Conservation (phyloP, 1,284 basidiomycete species). For the Tilletia setariae region DNA sequence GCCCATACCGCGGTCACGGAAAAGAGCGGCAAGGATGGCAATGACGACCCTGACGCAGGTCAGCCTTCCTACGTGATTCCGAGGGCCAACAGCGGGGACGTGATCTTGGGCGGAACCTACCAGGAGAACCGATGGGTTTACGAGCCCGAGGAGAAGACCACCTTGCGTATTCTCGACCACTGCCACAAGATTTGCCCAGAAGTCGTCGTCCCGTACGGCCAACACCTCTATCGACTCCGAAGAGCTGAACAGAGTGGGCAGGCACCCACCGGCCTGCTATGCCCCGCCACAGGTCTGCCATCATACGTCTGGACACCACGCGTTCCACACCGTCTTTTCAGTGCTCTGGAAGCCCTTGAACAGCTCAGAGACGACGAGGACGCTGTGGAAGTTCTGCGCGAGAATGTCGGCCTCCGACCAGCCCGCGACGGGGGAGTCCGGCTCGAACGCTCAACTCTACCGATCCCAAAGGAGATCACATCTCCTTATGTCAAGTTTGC, state of each 20-base stretch:
- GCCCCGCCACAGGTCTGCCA: not conserved
- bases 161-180: not conserved
- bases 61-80: slow-evolving; percentile 61
- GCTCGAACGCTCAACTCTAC: slow-evolving; percentile 20
- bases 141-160: not conserved
- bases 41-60: slow-evolving; percentile 41
- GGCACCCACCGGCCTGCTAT: not conserved
- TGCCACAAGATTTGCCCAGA: slow-evolving; percentile 13
- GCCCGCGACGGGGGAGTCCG: slow-evolving; percentile 33
- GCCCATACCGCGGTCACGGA: not conserved
- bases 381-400: slow-evolving; percentile 25
- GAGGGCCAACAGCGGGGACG: slow-evolving; percentile 58
- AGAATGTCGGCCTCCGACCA: slow-evolving; percentile 41
- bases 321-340: not conserved
- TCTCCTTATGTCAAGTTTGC: slow-evolving; percentile 2
- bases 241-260: not conserved
- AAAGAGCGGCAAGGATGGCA: not conserved
- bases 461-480: not conserved
- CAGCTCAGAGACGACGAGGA: slow-evolving; percentile 1
- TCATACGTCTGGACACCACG: not conserved
- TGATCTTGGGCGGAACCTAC: slow-evolving; percentile 64
- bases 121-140: slow-evolving; percentile 43
- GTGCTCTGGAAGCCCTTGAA: not conserved
- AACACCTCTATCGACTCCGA: slow-evolving; percentile 3
- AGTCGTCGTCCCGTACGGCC: not conserved